Base-by-base conservation (phyloP, 2,329 filamentous ascomycete genomes). In the Colletotrichum graminicola region DNA sequence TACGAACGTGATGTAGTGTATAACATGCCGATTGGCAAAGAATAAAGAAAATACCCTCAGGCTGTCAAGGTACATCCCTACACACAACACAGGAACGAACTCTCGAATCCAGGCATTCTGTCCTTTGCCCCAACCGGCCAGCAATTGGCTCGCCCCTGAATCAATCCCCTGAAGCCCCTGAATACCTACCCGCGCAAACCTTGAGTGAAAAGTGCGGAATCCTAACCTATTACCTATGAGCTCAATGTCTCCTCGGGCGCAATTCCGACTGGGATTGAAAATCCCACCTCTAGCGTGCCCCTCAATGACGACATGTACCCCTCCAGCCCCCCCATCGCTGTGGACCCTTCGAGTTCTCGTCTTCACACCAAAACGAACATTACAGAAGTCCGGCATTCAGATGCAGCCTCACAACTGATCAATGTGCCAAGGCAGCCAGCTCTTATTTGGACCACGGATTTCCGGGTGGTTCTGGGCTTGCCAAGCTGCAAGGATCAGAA, bases 241-340 rank as follows among this genome's bases (percentile, higher is more conserved):
- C 26, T 34, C 7, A 23, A n/a, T 11, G 21, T 45, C 6, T 21
- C 14, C 12, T 49, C 43, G 21, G 14, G 7, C 32, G 34, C 26
- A 8, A 21, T n/a, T 45, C n/a, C 36, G n/a, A 12, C 23, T 7
- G 7, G 16, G 34, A 54, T 23, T 6, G 59, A 18, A 54, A 63
- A 52, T n/a, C 34, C 36, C 49, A 41, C 49, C 32, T 5, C 26
- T 63, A 63, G 61, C 49, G 14, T 36, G 32, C 61, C 34, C 47
- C 49, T 36, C 61, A 63, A 34, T 63, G 61, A 63, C 61, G 61
- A 63, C 61, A 63, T 54, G 14, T n/a, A 47, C 47, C 61, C 61
- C 61, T 41, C 49, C 26, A 11, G 3, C 21, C 57, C 29, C 11
- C 43, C 29, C 23, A 23, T 29, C 36, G 7, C 1, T 26, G 47